Base-by-base conservation (phyloP, 2,329 filamentous ascomycete species). In the Exserohilum rostratum region DNA sequence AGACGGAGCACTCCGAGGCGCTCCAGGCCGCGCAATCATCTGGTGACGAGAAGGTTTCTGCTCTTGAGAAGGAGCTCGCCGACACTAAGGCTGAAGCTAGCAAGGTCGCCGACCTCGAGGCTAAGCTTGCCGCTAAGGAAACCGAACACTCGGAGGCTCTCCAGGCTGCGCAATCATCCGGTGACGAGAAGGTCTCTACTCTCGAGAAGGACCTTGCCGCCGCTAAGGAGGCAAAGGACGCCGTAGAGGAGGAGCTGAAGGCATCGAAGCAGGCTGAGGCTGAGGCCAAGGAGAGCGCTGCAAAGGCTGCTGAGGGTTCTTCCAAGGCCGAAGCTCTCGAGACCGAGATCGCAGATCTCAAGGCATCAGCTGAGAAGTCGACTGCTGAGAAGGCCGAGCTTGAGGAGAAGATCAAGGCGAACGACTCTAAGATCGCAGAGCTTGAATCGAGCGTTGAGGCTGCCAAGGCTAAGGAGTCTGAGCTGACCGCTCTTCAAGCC, bases 61-160 rank as follows among this genome's bases (percentile, higher is more conserved):
- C 56, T 1, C 42, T 60, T 3, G 57, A 65, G 55, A 62, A 63
- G 44, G 63, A 66, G 13, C 50, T 67, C 27, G 61, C 64, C 27
- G 55, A 62, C 27, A 58, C 61, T 3, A 64, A 62, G 50, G 58
- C 58, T 40, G 66, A 69, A 20, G 56, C 65, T 27, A 60, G 52
- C 10, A 72, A 71, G 61, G 61, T 66, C 17, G 54, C 64, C 10
- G 65, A 68, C 13, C 50, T 70, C 12, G 66, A 70, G 47, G 55
- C 60, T 47, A 66, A 65, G 55, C 57, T 68, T 22, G 62, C 60
- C 20, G 60, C 60, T 7, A 63, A 63, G 50, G 60, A 67, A 7
- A 53, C 58, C 20, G 65, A 71, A 47, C 65, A 70, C 22, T 48
- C 64, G 10, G 60, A 67, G 43, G 58, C 65, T 20, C 45, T 66